phyloP scores from a whole-genome alignment of 352 stramenopile genomes.

The Pilasporangium apinafurcum region DNA sequence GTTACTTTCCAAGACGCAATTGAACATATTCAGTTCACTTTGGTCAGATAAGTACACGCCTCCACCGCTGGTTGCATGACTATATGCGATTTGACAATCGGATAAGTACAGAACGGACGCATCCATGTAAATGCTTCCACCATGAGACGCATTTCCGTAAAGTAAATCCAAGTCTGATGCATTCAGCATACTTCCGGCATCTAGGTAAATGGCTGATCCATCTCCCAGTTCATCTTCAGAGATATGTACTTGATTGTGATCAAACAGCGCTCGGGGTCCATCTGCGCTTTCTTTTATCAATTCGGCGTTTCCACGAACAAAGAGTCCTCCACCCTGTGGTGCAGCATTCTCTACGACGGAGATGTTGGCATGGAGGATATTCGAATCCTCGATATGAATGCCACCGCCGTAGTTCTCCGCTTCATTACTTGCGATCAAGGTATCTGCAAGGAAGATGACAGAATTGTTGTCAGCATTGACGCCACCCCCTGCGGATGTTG shows the following conservation, averaged over 20 bases:
- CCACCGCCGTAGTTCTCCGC: conserved; percentile 10
- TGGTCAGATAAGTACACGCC: conserved; percentile 15
- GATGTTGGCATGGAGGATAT: conserved; percentile 17
- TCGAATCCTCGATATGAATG: conserved; percentile 10
- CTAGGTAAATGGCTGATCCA: conserved; percentile 21
- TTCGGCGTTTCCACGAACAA: background rate
- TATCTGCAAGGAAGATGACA: background rate
- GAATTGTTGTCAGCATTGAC: conserved; percentile 1
- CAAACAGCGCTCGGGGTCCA: background rate
- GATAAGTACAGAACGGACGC: conserved; percentile 8
- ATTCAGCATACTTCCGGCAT: conserved; percentile 5
- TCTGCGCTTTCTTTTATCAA: background rate
- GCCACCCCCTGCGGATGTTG: background rate
- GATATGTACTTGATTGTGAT: background rate
- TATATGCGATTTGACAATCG: conserved; percentile 9
- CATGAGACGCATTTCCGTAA: conserved; percentile 6
- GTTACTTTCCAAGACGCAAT: conserved; percentile 18
- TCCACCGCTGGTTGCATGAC: conserved; percentile 12
- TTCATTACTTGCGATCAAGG: background rate
- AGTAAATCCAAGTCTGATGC: conserved; percentile 8
- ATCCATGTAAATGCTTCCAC: conserved; percentile 22
- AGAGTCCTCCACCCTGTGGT: conserved; percentile 19
- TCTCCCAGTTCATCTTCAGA: conserved; percentile 1
- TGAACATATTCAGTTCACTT: conserved; percentile 12
- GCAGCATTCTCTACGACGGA: conserved; percentile 16